phyloP scores from a whole-genome alignment of 2,329 filamentous ascomycete genomes.

The Nannizzia gypsea region DNA sequence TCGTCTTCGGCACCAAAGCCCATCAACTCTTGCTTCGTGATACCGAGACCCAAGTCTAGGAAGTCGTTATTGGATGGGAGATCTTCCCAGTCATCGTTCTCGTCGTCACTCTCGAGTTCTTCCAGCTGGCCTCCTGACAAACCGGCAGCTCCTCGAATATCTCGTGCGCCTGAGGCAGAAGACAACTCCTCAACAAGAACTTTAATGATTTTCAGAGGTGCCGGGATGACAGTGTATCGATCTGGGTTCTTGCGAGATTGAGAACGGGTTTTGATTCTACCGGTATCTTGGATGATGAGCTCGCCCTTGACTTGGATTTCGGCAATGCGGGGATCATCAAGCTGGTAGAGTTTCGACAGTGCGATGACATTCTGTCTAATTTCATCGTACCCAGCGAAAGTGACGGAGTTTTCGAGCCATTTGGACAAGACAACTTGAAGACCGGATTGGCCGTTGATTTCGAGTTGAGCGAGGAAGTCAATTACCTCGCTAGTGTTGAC shows the following conservation, averaged over 20 bases:
- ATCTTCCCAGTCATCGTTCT: conserved; percentile 84
- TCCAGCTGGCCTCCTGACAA: conserved; percentile 47
- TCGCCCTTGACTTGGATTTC: conserved; percentile 85
- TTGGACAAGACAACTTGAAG: conserved; percentile 80
- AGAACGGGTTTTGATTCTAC: conserved; percentile 86
- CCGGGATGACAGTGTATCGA: conserved; percentile 74
- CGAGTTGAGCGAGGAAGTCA: conserved; percentile 75
- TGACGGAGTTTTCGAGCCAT: conserved; percentile 94
- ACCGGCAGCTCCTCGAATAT: conserved; percentile 44
- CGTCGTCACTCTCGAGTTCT: conserved; percentile 52
- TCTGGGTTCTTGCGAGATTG: conserved; percentile 82
- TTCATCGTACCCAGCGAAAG: conserved; percentile 96
- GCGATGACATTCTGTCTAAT: conserved; percentile 95
- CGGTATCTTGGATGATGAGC: conserved; percentile 65
- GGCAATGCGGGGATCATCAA: conserved; percentile 68
- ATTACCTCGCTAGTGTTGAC: conserved; percentile 80
- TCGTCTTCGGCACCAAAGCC: conserved; percentile 51
- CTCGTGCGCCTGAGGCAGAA: conserved; percentile 55
- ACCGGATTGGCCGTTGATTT: conserved; percentile 65
- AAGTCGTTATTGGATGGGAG: conserved; percentile 55
- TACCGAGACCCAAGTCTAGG: conserved; percentile 61
- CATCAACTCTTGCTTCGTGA: conserved; percentile 68
- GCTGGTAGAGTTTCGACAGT: conserved; percentile 75
- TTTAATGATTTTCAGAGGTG: conserved; percentile 90
- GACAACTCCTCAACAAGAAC: conserved; percentile 85